These are phyloP conservation scores for Coemansia sp. DNA, from an alignment of 192 early-diverging fungal genomes.

Conservation along the genomic window DNA sequence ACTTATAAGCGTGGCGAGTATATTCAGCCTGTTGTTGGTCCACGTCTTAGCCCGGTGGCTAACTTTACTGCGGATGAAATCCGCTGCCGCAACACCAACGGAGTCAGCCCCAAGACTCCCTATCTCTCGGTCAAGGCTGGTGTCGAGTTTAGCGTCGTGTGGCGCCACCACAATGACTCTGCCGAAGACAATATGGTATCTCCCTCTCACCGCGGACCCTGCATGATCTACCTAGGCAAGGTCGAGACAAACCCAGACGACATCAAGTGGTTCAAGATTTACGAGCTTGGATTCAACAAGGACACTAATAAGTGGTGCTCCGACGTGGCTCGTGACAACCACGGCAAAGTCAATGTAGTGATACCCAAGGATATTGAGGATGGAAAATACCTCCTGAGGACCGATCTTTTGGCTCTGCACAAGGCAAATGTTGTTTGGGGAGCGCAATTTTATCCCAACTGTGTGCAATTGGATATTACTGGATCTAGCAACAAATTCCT, in stretches of 20 bases:
- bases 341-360: conserved; percentile 9
- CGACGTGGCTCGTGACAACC: conserved; percentile 7
- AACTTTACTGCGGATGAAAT: background rate
- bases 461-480: conserved; percentile 11
- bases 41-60: background rate
- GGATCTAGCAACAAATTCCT: background rate
- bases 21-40: conserved; percentile 21
- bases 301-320: conserved; percentile 13
- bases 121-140: background rate
- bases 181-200: conserved; percentile 25
- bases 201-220: conserved; percentile 21
- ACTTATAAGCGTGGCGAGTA: conserved; percentile 12
- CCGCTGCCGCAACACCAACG: background rate
- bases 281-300: conserved; percentile 9
- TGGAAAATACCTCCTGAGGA: conserved; percentile 25
- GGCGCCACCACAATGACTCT: conserved; percentile 32
- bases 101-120: background rate
- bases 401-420: conserved; percentile 25
- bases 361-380: conserved; percentile 16
- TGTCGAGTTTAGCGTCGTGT: conserved; percentile 14
- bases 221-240: conserved; percentile 14
- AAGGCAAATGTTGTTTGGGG: background rate
- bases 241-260: conserved; percentile 1
- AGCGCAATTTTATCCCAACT: conserved; percentile 34
- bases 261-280: conserved; percentile 23